Base-by-base conservation (phyloP, 2,329 filamentous ascomycete genomes). In the Fusarium devonianum region DNA sequence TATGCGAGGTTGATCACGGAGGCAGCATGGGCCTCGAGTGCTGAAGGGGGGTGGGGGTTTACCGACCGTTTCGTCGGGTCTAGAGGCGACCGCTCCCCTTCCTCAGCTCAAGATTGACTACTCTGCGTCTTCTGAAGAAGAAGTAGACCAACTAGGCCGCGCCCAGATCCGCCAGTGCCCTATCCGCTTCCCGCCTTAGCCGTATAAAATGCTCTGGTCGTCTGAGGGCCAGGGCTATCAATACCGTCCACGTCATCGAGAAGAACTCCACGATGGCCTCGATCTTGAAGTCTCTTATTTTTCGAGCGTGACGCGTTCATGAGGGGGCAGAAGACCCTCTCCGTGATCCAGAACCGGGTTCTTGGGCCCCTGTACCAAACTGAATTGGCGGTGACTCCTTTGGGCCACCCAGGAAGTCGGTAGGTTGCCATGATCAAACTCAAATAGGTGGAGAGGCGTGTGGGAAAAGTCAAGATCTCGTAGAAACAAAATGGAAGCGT, bases 381-480 rank as follows among this genome's bases (percentile, higher is more conserved):
- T 61, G 39, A 29, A 29, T 26, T 36, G 36, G 49, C 42, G 41
- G 48, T 58, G 60, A 42, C 41, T 38, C 28, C 28, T 53, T 48
- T 41, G 19, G 30, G 46, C 4, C 44, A 36, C 21, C 56, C 43
- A 47, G 46, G 35, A 54, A 57, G 46, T 54, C 55, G 62, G 62
- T 60, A 63, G 63, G 41, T 60, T 51, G 50, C n/a, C 23, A 21
- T 35, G 29, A 36, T 14, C 43, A 51, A 64, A 63, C 47, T 57
- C 38, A 55, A 60, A 53, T 44, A 30, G 22, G 30, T 17, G 30
- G 52, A 36, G 49, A 51, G 49, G 40, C 21, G 48, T 36, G 48
- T 21, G 25, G n/a, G 11, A 12, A 35, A 18, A 14, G 44, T 30
- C 16, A 28, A 23, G 34, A n/a, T 34, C 33, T 41, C 25, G 17